Evolutionary conservation across 1,284 basidiomycete species (phyloP).

Genomic region (Ustilago loliicola): DNA sequence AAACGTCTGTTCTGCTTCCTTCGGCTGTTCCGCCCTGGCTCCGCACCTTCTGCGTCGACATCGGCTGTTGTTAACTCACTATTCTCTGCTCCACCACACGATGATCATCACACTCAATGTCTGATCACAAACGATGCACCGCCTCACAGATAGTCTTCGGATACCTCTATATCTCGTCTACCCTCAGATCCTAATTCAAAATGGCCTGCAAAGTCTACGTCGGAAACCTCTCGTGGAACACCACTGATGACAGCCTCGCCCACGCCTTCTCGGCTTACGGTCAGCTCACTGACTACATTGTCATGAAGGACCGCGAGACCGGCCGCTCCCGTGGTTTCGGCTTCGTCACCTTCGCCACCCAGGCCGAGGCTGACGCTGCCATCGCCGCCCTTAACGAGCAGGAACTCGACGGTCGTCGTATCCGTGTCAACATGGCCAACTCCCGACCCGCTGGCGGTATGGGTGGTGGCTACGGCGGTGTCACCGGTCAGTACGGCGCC

Average conservation of each 20-base stretch:
- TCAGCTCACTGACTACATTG: constrained; percentile 72
- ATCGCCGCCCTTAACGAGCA: constrained; percentile 87
- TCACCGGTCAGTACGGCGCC: constrained; percentile 68
- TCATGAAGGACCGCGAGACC: constrained; percentile 98
- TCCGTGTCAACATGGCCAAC: constrained; percentile 93
- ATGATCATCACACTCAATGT: background rate
- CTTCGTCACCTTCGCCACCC: constrained; percentile 77
- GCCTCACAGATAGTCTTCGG: constrained; percentile 44
- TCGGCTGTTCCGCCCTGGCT: background rate
- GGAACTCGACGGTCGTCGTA: constrained; percentile 91
- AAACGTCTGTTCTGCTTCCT: background rate
- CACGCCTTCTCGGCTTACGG: constrained; percentile 69
- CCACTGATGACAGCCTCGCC: constrained; percentile 69
- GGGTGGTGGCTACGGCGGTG: constrained; percentile 66
- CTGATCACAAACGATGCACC: background rate
- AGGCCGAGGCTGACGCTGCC: constrained; percentile 82
- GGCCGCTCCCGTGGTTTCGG: constrained; percentile 92
- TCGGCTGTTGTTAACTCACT: too few relatives aligned
- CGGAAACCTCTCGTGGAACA: constrained; percentile 70
- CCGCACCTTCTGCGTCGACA: too few relatives aligned
- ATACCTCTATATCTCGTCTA: constrained; percentile 39
- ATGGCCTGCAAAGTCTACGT: constrained; percentile 71
- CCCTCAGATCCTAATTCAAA: constrained; percentile 34
- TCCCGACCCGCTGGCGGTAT: constrained; percentile 75
- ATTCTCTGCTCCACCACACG: too few relatives aligned